Percentiles rank a stretch among this genome's conserved stretches.
phyloP scores from a whole-genome alignment of 495 filamentous ascomycete genomes.

The Thermochaetoides thermophila region DNA sequence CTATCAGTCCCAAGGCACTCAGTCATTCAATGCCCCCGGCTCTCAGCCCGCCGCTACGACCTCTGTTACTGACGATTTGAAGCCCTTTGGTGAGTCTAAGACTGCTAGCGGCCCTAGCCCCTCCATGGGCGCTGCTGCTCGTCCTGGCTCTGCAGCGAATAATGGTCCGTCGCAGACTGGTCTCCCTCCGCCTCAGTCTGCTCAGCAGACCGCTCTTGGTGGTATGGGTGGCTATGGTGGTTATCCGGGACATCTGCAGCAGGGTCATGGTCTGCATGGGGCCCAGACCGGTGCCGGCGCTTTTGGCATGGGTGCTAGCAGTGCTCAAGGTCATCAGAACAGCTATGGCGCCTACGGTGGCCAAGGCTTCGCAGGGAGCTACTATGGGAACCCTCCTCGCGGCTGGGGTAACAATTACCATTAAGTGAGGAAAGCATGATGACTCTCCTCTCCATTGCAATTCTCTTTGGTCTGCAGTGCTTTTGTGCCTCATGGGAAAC shows the following conservation, averaged over 20 bases:
- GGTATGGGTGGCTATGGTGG: conserved; percentile 53
- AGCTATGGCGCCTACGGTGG: conserved; percentile 39
- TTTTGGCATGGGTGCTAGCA: conserved; percentile 54
- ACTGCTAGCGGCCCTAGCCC: conserved; percentile 63
- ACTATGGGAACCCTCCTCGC: conserved; percentile 37
- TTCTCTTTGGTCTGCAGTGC: no score
- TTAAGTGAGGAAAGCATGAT: conserved; percentile 13
- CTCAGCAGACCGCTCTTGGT: conserved; percentile 31
- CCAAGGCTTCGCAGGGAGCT: conserved; percentile 35
- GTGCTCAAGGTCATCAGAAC: conserved; percentile 49
- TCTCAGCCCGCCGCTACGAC: conserved; percentile 32
- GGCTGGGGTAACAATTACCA: conserved; percentile 64
- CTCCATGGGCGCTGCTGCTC: conserved; percentile 61
- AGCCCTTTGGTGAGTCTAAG: conserved; percentile 60
- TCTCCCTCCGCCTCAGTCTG: conserved; percentile 62
- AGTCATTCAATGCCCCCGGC: conserved; percentile 50
- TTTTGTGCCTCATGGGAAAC: no score
- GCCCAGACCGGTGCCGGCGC: conserved; percentile 49
- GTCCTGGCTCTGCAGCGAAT: conserved; percentile 76
- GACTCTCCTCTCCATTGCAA: no score
- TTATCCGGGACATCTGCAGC: conserved; percentile 57
- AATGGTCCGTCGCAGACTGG: conserved; percentile 48
- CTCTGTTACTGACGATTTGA: conserved; percentile 51
- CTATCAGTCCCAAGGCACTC: conserved; percentile 47
- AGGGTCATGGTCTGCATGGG: conserved; percentile 45